These are phyloP conservation scores for Dendrobium nobile DNA, from an alignment of 106 monocot species.

Conservation along the genomic window DNA sequence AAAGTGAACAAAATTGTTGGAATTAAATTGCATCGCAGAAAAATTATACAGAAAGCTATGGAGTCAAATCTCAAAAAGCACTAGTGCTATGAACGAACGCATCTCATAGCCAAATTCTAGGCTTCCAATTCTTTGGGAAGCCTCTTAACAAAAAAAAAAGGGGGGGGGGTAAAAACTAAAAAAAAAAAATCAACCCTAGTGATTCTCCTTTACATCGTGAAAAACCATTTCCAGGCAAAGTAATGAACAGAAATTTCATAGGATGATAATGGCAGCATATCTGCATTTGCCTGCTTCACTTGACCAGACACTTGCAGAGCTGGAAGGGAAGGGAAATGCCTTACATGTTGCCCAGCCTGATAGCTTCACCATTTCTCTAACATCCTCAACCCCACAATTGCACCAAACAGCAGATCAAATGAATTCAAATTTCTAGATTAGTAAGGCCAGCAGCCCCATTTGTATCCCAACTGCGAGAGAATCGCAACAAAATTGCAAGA, in stretches of 20 bases:
- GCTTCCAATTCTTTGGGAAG: not conserved
- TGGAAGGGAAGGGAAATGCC: not conserved
- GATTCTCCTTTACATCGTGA: not conserved
- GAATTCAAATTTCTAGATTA: not conserved
- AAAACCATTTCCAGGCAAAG: not conserved
- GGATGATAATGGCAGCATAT: not conserved
- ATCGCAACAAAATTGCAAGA: not conserved
- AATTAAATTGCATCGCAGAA: too few species aligned
- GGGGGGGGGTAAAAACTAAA: not conserved
- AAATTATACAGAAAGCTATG: not conserved
- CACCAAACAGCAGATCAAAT: not conserved
- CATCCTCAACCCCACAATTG: not conserved
- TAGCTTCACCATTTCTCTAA: not conserved
- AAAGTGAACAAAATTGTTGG: too few species aligned
- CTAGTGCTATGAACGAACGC: not conserved
- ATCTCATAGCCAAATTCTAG: not conserved
- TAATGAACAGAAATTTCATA: not conserved
- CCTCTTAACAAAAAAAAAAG: not conserved
- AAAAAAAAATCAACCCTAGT: not conserved
- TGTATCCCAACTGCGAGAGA: not conserved
- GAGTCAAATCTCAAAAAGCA: not conserved
- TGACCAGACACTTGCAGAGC: not conserved
- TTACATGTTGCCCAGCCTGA: too few species aligned
- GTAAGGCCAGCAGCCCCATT: not conserved
- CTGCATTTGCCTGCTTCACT: not conserved